These are phyloP conservation scores for Cytospora paraplurivora DNA, from an alignment of 2,329 filamentous ascomycete genomes.

Conservation along the genomic window DNA sequence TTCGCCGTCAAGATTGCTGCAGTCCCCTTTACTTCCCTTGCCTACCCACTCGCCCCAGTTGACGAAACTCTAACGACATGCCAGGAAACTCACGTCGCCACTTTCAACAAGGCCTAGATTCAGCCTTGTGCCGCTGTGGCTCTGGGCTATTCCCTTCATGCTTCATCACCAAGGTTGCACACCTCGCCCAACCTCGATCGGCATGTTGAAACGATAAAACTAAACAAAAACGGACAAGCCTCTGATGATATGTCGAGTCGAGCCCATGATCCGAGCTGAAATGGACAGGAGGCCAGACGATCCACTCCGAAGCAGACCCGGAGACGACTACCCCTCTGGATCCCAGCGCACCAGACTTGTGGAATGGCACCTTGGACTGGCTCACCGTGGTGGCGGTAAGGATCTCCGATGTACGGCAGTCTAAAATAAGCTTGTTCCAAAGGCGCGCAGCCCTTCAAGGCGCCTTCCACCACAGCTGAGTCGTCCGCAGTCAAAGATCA, in stretches of 20 bases:
- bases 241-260: conserved; percentile 6
- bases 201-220: not conserved
- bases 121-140: not conserved
- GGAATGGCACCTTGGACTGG: conserved; percentile 3
- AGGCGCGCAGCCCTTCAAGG: not conserved
- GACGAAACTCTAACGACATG: conserved; percentile 2
- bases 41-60: not conserved
- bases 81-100: not conserved
- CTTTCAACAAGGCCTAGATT: not conserved
- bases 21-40: not conserved
- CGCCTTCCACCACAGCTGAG: not conserved
- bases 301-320: conserved; percentile 20
- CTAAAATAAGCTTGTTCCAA: conserved; percentile 23
- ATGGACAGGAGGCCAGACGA: conserved; percentile 23
- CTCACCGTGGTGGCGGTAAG: conserved; percentile 6
- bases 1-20: conserved; percentile 24
- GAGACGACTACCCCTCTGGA: conserved; percentile 1
- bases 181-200: not conserved
- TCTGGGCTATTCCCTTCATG: not conserved
- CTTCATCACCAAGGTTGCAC: not conserved
- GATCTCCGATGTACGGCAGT: conserved; percentile 7
- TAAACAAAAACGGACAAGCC: not conserved
- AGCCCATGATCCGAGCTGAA: conserved; percentile 12
- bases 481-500: not conserved
- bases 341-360: conserved; percentile 13